phyloP scores from a whole-genome alignment of 2,329 filamentous ascomycete species.

The Talaromyces funiculosus region DNA sequence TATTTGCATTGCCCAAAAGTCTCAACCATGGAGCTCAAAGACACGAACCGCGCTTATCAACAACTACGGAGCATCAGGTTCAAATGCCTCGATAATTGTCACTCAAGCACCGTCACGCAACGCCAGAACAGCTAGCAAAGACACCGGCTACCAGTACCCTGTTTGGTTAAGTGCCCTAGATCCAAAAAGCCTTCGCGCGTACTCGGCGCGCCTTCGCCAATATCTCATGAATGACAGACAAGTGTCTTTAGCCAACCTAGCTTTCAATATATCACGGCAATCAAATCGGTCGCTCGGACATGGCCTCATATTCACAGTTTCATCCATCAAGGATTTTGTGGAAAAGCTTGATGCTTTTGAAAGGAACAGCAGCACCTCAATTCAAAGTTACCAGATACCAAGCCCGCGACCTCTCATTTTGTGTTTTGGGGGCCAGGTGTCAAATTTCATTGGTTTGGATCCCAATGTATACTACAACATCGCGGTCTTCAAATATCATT shows the following conservation, averaged over 20 bases:
- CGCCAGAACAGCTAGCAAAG: neutral
- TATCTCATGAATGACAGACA: neutral
- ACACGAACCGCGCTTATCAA: slow-evolving; percentile 20
- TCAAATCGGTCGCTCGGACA: neutral
- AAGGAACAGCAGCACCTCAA: neutral
- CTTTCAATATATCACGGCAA: neutral
- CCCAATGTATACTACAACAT: neutral
- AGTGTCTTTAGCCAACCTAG: neutral
- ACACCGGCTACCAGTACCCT: neutral
- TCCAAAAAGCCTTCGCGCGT: neutral
- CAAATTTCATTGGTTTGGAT: neutral
- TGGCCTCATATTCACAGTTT: neutral
- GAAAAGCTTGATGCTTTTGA: neutral
- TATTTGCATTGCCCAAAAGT: neutral
- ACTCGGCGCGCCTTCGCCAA: neutral
- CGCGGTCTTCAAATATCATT: neutral
- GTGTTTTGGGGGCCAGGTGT: neutral
- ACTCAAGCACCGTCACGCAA: slow-evolving; percentile 22
- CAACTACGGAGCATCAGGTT: slow-evolving; percentile 28
- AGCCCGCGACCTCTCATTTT: neutral
- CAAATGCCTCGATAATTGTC: slow-evolving; percentile 25
- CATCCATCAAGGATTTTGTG: neutral
- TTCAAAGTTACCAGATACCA: neutral
- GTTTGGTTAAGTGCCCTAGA: neutral
- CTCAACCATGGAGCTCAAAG: slow-evolving; percentile 10